A percentile compares a stretch with the other conserved stretches of the same genome.
These are phyloP conservation scores for Croton laevigatus DNA, from an alignment of 441 rosid species.

Conservation along the genomic window DNA sequence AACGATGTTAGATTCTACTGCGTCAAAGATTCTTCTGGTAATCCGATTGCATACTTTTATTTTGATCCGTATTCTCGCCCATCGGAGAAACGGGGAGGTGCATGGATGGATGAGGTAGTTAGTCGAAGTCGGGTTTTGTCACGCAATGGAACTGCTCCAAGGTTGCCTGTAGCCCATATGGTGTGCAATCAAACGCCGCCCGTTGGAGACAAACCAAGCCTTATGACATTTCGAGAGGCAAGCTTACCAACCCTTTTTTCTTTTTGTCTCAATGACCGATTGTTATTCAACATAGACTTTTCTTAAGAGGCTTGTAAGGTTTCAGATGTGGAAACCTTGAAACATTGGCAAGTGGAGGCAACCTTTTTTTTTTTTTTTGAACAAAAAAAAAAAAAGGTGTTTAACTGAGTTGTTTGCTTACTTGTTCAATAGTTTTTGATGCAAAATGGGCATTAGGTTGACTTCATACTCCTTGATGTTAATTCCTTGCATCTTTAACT, in stretches of 20 bases:
- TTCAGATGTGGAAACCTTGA: neutral
- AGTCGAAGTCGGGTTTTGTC: conserved; percentile 76
- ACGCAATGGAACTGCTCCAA: conserved; percentile 51
- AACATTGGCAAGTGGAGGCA: neutral
- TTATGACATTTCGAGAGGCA: conserved; percentile 96
- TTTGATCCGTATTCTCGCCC: conserved; percentile 98
- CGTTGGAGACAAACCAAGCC: conserved; percentile 93
- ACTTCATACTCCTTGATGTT: neutral
- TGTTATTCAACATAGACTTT: neutral
- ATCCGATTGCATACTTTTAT: conserved; percentile 78
- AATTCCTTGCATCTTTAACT: neutral
- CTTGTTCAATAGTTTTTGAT: neutral
- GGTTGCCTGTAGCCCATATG: conserved; percentile 95
- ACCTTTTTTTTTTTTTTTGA: neutral
- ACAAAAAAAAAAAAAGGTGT: neutral
- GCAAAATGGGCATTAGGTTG: neutral
- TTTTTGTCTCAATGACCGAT: neutral
- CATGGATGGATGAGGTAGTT: conserved; percentile 95
- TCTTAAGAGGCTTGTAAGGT: too few species aligned
- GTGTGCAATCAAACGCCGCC: conserved; percentile 97
- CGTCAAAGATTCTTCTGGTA: conserved; percentile 76
- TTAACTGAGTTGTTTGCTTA: neutral
- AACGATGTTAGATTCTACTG: conserved; percentile 71
- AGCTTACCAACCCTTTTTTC: too few species aligned
- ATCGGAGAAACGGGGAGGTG: conserved; percentile 84